Evolutionary conservation across 108 stramenopile genomes (phyloP).

Genomic region (Licmophora abbreviata): DNA sequence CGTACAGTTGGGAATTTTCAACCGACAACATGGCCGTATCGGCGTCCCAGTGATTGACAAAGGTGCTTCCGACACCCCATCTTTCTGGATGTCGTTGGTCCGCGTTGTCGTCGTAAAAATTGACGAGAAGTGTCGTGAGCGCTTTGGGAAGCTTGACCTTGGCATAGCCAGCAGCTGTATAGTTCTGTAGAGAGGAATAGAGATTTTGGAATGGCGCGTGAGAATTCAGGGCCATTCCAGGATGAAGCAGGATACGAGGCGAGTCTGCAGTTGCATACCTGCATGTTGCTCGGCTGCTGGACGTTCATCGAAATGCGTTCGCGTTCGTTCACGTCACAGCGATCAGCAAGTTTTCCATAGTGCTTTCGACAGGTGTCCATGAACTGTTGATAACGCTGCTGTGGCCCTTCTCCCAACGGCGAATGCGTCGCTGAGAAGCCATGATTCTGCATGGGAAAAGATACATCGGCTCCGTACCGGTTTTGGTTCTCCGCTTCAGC

Average conservation of each 20-base stretch:
- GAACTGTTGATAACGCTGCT: constrained; percentile 54
- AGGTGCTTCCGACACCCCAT: constrained; percentile 68
- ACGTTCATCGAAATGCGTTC: constrained; percentile 75
- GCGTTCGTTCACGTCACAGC: constrained; percentile 53
- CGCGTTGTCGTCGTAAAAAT: constrained; percentile 19
- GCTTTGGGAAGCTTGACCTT: constrained; percentile 45
- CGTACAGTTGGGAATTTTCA: constrained; percentile 24
- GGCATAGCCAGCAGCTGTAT: constrained; percentile 58
- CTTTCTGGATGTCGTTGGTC: constrained; percentile 19
- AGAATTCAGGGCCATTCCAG: no score
- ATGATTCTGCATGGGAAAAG: constrained; percentile 71
- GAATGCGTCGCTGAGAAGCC: constrained; percentile 50
- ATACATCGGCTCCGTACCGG: constrained; percentile 84
- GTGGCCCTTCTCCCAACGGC: constrained; percentile 26
- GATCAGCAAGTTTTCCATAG: constrained; percentile 10
- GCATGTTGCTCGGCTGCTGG: constrained; percentile 68
- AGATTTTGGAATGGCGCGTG: no score
- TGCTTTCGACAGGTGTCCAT: constrained; percentile 54
- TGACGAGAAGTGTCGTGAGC: constrained; percentile 20
- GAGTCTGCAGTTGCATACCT: background rate
- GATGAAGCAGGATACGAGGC: background rate
- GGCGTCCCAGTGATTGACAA: constrained; percentile 75
- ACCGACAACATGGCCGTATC: constrained; percentile 42
- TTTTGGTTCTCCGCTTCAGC: no score
- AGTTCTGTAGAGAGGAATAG: constrained; percentile 47